A percentile compares a stretch with the other conserved stretches of the same genome.
These are phyloP conservation scores for Hibiscus mutabilis DNA, from an alignment of 345 rosid species.

Conservation along the genomic window DNA sequence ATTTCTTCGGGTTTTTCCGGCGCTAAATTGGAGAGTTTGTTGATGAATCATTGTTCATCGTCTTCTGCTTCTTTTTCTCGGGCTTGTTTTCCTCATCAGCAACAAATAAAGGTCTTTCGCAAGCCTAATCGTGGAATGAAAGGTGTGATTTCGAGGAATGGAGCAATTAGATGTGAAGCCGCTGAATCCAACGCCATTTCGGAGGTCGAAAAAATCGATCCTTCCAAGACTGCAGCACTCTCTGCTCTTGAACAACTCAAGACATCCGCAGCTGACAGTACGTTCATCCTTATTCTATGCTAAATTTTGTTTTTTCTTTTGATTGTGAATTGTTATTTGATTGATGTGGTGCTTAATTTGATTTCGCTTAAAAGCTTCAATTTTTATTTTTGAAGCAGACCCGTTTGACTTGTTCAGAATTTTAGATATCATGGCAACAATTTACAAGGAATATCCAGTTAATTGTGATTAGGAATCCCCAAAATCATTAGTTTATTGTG, in stretches of 20 bases:
- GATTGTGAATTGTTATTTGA: neutral
- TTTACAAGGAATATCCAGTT: neutral
- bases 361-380: neutral
- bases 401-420: neutral
- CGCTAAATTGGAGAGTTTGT: slow-evolving; percentile 35
- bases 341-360: slow-evolving; percentile 11
- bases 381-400: neutral
- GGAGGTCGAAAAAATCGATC: slow-evolving; percentile 1
- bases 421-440: neutral
- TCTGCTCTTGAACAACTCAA: slow-evolving; percentile 70
- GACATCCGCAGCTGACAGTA: slow-evolving; percentile 58
- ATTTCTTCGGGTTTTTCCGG: slow-evolving; percentile 32
- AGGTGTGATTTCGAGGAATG: slow-evolving; percentile 16
- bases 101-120: slow-evolving; percentile 17
- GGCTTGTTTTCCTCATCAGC: slow-evolving; percentile 27
- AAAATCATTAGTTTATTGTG: neutral
- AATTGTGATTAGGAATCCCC: neutral
- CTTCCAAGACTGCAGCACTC: slow-evolving; percentile 31
- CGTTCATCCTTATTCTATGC: slow-evolving; percentile 3
- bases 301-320: neutral
- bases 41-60: slow-evolving; percentile 29
- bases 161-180: slow-evolving; percentile 36
- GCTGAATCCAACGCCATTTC: slow-evolving; percentile 20
- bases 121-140: slow-evolving; percentile 24
- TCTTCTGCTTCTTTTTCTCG: slow-evolving; percentile 20